phyloP scores from a whole-genome alignment of 2,329 filamentous ascomycete species.

The Sarocladiaceae sp. region DNA sequence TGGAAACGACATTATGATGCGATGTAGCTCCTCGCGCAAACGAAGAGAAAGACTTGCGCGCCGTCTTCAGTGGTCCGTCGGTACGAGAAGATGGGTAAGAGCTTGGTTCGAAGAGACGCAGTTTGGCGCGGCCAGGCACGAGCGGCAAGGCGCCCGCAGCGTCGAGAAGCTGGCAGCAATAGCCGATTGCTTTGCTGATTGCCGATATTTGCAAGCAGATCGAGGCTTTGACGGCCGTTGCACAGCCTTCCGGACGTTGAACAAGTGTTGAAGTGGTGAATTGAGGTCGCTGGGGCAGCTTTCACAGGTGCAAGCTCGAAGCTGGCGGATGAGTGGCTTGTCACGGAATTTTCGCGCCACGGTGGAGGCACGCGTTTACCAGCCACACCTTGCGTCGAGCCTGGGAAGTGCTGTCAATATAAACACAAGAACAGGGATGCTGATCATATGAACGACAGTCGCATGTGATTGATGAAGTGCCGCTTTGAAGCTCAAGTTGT shows the following conservation, averaged over 20 bases:
- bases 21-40: too few relatives aligned
- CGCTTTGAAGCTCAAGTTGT: too few relatives aligned
- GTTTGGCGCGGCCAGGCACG: constrained; percentile 5
- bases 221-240: neutral
- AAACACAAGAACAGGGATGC: too few relatives aligned
- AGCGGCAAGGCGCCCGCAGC: constrained; percentile 9
- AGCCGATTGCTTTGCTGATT: neutral
- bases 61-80: too few relatives aligned
- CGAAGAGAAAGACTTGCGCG: too few relatives aligned
- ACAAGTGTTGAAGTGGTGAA: neutral
- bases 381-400: too few relatives aligned
- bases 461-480: too few relatives aligned
- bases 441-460: too few relatives aligned
- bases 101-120: too few relatives aligned
- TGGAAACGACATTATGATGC: constrained; percentile 45
- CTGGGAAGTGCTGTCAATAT: too few relatives aligned
- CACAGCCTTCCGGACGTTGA: neutral
- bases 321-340: constrained; percentile 5
- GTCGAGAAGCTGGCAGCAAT: neutral
- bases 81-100: too few relatives aligned
- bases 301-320: constrained; percentile 4
- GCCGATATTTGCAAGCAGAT: neutral
- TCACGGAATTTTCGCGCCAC: constrained; percentile 13
- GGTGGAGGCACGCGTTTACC: constrained; percentile 7
- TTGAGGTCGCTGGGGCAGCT: neutral